Conservation (phyloP, 768 basidiomycete genomes). For the Calocera viscosa region DNA sequence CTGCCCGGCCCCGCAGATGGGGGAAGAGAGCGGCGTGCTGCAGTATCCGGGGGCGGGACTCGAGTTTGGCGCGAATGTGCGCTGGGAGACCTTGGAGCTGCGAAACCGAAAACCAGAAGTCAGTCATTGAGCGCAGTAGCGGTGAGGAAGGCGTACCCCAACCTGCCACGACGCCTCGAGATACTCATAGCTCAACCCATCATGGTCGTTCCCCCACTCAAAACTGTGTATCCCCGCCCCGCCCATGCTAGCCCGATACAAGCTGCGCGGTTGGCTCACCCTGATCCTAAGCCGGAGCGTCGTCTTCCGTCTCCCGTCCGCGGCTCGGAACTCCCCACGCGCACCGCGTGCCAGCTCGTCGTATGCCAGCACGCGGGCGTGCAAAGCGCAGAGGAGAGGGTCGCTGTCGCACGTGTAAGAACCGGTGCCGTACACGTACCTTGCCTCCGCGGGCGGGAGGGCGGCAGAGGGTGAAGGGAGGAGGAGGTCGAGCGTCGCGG, state of each 20-base stretch:
- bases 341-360: not conserved
- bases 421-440: not conserved
- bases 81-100: not conserved
- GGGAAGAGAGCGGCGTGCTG: not conserved
- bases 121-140: not conserved
- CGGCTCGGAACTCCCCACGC: not conserved
- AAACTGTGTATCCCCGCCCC: not conserved
- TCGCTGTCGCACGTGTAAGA: constrained; percentile 14
- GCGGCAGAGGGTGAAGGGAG: not conserved
- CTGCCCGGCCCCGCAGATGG: not conserved
- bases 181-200: constrained; percentile 3
- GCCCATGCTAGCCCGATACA: not conserved
- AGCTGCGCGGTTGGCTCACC: not conserved
- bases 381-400: constrained; percentile 14
- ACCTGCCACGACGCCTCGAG: not conserved
- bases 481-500: not conserved
- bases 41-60: not conserved
- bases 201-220: not conserved
- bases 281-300: not conserved
- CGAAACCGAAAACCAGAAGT: not conserved
- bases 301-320: not conserved
- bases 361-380: not conserved
- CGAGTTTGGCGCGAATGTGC: not conserved
- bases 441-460: not conserved
- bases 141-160: not conserved